phyloP scores from a whole-genome alignment of 2,329 filamentous ascomycete species.

The Penicillium sp. region DNA sequence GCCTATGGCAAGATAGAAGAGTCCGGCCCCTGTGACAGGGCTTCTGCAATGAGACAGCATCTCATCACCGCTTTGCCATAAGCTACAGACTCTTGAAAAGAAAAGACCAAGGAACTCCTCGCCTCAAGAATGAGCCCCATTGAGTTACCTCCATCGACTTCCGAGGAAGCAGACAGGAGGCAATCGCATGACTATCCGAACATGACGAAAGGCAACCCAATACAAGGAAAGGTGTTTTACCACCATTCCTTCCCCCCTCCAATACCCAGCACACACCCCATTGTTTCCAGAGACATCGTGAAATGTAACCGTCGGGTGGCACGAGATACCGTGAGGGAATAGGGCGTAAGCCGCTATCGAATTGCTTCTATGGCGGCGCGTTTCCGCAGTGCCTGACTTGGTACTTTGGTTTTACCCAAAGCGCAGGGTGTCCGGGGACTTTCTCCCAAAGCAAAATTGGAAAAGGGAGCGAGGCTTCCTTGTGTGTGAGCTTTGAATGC shows the following conservation, averaged over 20 bases:
- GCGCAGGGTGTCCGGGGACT: conserved; percentile 93
- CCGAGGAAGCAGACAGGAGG: conserved; percentile 41
- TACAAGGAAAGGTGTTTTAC: conserved; percentile 31
- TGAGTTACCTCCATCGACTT: conserved; percentile 73
- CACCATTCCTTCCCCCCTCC: conserved; percentile 35
- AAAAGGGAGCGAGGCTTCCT: conserved; percentile 39
- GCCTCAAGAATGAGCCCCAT: conserved; percentile 99
- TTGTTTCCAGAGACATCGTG: conserved; percentile 35
- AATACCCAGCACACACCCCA: conserved; percentile 34
- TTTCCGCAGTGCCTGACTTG: conserved; percentile 74
- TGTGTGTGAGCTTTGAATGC: conserved; percentile 98
- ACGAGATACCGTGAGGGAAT: conserved; percentile 43
- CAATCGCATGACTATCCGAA: conserved; percentile 99
- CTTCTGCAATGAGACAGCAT: conserved; percentile 49
- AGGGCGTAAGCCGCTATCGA: conserved; percentile 76
- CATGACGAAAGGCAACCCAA: conserved; percentile 78
- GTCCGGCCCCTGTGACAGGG: conserved; percentile 70
- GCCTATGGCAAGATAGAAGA: conserved; percentile 36
- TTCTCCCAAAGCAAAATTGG: conserved; percentile 90
- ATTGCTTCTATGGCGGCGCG: conserved; percentile 99
- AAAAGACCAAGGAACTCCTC: conserved; percentile 67
- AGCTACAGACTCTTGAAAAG: conserved; percentile 50
- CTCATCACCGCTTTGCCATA: conserved; percentile 53
- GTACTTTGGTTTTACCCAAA: conserved; percentile 26
- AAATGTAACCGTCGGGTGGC: conserved; percentile 51